Evolutionary conservation across 352 stramenopile genomes (phyloP), one percentile per base, ranked within the genome.

Genomic region (Discostella stelligera): DNA sequence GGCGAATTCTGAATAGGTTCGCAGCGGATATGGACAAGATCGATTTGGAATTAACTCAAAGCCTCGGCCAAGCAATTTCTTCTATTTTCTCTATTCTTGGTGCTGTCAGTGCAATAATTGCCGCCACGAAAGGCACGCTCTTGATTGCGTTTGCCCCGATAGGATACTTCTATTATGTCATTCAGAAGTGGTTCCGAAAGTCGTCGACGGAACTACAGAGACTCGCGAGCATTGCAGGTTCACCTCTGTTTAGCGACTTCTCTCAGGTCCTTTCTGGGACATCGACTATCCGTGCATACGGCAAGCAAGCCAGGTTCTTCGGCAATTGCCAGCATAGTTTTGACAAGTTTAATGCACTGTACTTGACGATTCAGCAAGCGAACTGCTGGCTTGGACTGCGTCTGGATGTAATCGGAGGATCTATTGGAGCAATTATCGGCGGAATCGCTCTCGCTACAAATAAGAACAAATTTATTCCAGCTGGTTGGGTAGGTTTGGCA

Each of bases 11-110:
- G 5, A 97, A 95, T 67, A 88, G 95, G 3, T 98, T 97, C 83
- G 86, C 86, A 27, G 94, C 93, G 16, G 95, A 98, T 81, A 96
- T 98, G 74, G 94, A 96, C 65, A 96, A 93, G 54, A 83, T 98
- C 55, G 95, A 98, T 90, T 87, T 96, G 4, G 91, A 96, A n/a
- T 71, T 94, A 0, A 91, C 84, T 3, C 77, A 93, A 58, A 90
- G 91, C 48, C 71, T 97, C 10, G 86, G 87, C 11, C 93, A 94
- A n/a, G 83, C 92, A 7, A 87, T 96, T 23, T 91, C 84, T 6
- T 95, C 92, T 3, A 77, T 93, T 0, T 96, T 94, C 68, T 94
- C 87, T 30, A 77, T 96, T 7, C 49, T 92, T 39, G 90, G 89
- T 68, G 82, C 89, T 20, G 46, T 94, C 14, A 79, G 93, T 18